Base-by-base conservation (phyloP, 2,329 filamentous ascomycete genomes). In the Amylocarpus encephaloides region DNA sequence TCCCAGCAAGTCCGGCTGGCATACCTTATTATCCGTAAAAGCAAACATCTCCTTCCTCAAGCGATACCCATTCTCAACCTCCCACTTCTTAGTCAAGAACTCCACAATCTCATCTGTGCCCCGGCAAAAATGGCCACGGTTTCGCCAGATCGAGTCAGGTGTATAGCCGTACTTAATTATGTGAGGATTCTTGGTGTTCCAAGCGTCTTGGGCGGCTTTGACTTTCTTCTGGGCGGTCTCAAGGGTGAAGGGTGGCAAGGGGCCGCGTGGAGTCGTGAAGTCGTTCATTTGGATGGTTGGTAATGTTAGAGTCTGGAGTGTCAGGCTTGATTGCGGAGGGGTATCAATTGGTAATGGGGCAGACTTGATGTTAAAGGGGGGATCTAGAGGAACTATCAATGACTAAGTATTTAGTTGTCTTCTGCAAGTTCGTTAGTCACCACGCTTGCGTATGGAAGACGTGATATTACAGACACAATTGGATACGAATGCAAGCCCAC, bases 41-140 rank as follows among this genome's bases (percentile, higher is more conserved):
- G 86, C 76, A 67, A 94, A 95, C 1, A 95, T 72, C 65, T 95
- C 89, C 67, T 95, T 94, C 48, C 88, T 78, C 48, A 95, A 73
- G 0, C 77, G 76, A 62, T 94, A 94, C 13, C 75, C 80, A 39
- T 78, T 71, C 66, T 94, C 89, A 16, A 74, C 78, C 39, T 75
- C 68, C 88, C 88, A 94, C 64, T 94, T 94, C 40, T 78, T 71
- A 0, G 75, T 77, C 46, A 95, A 64, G 58, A 92, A 88, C 1
- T 70, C 70, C 44, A 82, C 72, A 53, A 94, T 90, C 15, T 74
- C 79, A 6, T 80, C 76, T 1, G 81, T 82, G 1, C 88, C 88
- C 10, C 70, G 68, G 42, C 94, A 64, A 66, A 95, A 94, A 1
- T 68, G 71, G 57, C 76, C 75, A 4, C 88, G 79, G 67, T 94